Percentiles rank a stretch among this genome's conserved stretches.
Evolutionary conservation across 2,329 filamentous ascomycete genomes (phyloP).

Genomic region (Cytospora leucostoma): DNA sequence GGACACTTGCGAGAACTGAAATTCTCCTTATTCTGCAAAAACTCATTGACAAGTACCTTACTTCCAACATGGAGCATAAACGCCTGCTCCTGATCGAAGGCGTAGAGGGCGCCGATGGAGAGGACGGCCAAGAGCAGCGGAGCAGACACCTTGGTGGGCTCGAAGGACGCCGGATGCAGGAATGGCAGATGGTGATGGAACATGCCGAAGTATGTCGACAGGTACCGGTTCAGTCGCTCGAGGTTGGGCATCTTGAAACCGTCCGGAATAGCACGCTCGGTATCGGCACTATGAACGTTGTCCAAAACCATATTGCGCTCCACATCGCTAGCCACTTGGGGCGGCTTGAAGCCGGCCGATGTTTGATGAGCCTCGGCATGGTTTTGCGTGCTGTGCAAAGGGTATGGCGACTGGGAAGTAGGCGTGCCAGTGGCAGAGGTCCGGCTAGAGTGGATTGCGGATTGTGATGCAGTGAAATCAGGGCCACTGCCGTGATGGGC

Average conservation of each 20-base stretch:
- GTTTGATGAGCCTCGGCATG: constrained; percentile 71
- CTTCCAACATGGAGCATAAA: constrained; percentile 97
- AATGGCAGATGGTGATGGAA: constrained; percentile 98
- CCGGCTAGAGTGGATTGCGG: constrained; percentile 72
- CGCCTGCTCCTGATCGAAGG: constrained; percentile 94
- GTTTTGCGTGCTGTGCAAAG: constrained; percentile 66
- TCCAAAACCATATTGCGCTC: constrained; percentile 84
- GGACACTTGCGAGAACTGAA: constrained; percentile 98
- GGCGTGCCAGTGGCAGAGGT: constrained; percentile 70
- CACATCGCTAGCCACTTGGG: constrained; percentile 81
- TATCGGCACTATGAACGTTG: constrained; percentile 79
- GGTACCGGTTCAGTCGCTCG: constrained; percentile 81
- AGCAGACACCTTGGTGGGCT: constrained; percentile 75
- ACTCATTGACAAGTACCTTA: constrained; percentile 95
- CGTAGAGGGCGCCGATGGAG: constrained; percentile 94
- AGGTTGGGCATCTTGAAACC: constrained; percentile 86
- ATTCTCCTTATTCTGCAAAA: constrained; percentile 96
- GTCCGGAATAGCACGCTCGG: constrained; percentile 78
- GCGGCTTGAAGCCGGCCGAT: constrained; percentile 68
- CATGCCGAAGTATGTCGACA: constrained; percentile 93
- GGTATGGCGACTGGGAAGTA: constrained; percentile 72
- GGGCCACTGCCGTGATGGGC: constrained; percentile 62
- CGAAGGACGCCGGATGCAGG: constrained; percentile 88
- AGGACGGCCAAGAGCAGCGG: constrained; percentile 85
- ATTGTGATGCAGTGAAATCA: constrained; percentile 54